Conservation (phyloP, 768 basidiomycete species). For the Pleurotus eryngii region DNA sequence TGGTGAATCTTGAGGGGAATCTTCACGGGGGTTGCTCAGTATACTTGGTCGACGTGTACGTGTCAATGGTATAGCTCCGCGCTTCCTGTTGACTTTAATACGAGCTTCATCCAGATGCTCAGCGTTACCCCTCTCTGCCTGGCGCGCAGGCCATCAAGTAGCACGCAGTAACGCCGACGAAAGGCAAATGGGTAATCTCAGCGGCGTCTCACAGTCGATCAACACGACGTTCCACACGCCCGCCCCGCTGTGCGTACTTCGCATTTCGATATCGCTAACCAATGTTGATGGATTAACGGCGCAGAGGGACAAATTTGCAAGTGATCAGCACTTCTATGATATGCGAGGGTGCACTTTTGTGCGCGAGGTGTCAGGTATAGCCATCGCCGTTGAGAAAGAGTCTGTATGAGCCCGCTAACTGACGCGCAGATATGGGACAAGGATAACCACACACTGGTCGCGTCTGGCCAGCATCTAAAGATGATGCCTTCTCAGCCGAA, state of each 20-base stretch:
- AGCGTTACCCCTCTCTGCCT: constrained; percentile 32
- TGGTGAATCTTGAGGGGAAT: constrained; percentile 34
- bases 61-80: not conserved
- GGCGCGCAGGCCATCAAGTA: constrained; percentile 28
- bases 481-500: constrained; percentile 28
- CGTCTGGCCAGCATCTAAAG: constrained; percentile 38
- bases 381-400: not conserved
- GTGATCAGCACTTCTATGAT: constrained; percentile 36
- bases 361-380: constrained; percentile 39
- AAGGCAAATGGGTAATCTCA: not conserved
- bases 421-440: constrained; percentile 37
- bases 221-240: constrained; percentile 43
- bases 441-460: constrained; percentile 34
- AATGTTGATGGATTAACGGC: not conserved
- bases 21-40: constrained; percentile 40
- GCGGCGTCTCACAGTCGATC: constrained; percentile 44
- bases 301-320: constrained; percentile 41
- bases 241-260: constrained; percentile 30
- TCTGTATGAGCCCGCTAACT: not conserved
- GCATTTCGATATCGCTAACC: not conserved
- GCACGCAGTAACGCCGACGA: constrained; percentile 12
- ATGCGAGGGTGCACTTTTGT: constrained; percentile 24
- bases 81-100: not conserved
- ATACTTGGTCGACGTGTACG: constrained; percentile 48
- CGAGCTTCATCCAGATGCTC: constrained; percentile 32